Percentiles rank a stretch among this genome's conserved stretches.
These are phyloP conservation scores for Heimioporus sp. DNA, from an alignment of 768 basidiomycete species.

Conservation along the genomic window DNA sequence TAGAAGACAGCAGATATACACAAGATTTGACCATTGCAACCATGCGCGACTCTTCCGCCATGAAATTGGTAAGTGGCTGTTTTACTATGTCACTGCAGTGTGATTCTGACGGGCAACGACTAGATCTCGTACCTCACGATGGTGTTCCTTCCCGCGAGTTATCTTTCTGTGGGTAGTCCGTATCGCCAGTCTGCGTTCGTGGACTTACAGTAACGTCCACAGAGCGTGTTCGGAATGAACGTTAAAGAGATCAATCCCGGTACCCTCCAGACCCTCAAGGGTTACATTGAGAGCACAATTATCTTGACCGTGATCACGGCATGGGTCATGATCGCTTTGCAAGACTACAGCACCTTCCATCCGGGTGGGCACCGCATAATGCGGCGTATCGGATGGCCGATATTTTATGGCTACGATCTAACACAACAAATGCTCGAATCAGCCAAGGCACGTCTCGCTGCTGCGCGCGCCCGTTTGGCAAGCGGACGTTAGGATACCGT, in stretches of 20 bases:
- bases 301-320: slow-evolving; percentile 50
- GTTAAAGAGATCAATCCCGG: slow-evolving; percentile 28
- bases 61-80: slow-evolving; percentile 28
- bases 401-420: neutral
- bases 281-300: slow-evolving; percentile 43
- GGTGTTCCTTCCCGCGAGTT: slow-evolving; percentile 58
- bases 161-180: slow-evolving; percentile 29
- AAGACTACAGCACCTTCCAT: slow-evolving; percentile 29
- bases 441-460: neutral
- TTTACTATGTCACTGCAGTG: neutral
- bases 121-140: slow-evolving; percentile 59
- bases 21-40: slow-evolving; percentile 47
- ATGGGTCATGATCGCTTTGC: slow-evolving; percentile 58
- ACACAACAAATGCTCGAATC: neutral
- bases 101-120: neutral
- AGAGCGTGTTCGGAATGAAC: slow-evolving; percentile 33
- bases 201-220: slow-evolving; percentile 14
- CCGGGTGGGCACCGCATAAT: neutral
- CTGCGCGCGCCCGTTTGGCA: neutral
- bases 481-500: neutral
- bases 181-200: too few species aligned
- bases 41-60: slow-evolving; percentile 39
- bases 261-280: slow-evolving; percentile 31
- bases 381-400: slow-evolving; percentile 21
- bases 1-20: slow-evolving; percentile 55